Evolutionary conservation across 768 basidiomycete genomes (phyloP).

Genomic region (Tylopilus plumbeoviolaceoides): DNA sequence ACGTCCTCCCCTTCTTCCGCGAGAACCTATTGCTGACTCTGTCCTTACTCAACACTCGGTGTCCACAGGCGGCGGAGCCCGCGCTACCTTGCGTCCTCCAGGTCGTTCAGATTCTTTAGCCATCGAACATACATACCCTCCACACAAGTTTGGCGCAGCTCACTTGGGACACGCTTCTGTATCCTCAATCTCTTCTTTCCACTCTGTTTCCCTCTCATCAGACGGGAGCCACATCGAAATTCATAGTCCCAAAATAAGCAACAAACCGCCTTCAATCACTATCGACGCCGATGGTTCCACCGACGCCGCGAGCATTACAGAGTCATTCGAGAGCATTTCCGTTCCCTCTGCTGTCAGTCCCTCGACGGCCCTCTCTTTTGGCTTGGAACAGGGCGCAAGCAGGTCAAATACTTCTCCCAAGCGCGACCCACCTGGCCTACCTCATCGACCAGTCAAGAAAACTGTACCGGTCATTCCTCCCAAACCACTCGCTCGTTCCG

Average conservation of each 20-base stretch:
- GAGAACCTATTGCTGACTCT: constrained; percentile 52
- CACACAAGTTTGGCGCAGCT: constrained; percentile 32
- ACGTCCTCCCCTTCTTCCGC: constrained; percentile 62
- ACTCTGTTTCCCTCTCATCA: constrained; percentile 77
- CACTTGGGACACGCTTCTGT: constrained; percentile 50
- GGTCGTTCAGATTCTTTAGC: constrained; percentile 45
- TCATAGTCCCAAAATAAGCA: constrained; percentile 5
- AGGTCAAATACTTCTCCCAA: constrained; percentile 28
- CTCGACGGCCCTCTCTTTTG: constrained; percentile 40
- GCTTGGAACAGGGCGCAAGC: constrained; percentile 48
- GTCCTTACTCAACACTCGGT: constrained; percentile 28
- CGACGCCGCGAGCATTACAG: constrained; percentile 57
- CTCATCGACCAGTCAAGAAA: constrained; percentile 39
- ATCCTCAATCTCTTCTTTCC: constrained; percentile 79
- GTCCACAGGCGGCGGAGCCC: constrained; percentile 14
- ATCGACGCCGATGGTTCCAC: constrained; percentile 37
- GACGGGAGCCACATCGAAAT: constrained; percentile 38
- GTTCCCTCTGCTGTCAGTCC: constrained; percentile 47
- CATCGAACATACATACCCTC: constrained; percentile 58
- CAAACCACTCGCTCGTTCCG: constrained; percentile 30
- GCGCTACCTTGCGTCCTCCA: constrained; percentile 25
- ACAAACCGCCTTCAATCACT: constrained; percentile 44
- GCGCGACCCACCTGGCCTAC: constrained; percentile 43
- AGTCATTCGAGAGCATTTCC: constrained; percentile 71
- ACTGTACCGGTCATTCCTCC: constrained; percentile 18